Base-by-base conservation (phyloP, 352 stramenopile genomes). In the Pythium brachiatum region DNA sequence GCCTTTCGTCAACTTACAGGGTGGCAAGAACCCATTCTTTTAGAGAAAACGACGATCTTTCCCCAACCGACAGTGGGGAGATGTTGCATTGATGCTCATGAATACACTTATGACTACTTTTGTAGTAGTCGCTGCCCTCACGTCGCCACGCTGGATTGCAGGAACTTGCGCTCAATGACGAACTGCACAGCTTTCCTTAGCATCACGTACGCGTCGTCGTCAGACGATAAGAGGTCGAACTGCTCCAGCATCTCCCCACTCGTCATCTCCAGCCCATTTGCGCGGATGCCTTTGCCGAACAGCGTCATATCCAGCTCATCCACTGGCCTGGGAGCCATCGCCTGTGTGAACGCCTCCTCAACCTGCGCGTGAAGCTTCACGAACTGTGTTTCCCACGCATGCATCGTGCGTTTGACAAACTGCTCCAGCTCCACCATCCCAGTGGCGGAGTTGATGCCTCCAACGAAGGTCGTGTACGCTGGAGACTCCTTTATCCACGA, bases 1-100 rank as follows among this genome's bases (percentile, higher is more conserved):
- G 65, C 70, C 83, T n/a, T 93, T 93, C 54, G 75, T 90, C 44
- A 91, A 90, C 72, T 78, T 93, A 64, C 54, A 66, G 50, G 54
- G 64, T 25, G 62, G 58, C 44, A 74, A 78, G 44, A 83, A 79
- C 62, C 72, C 75, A 20, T 83, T 80, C 63, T 83, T 83, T 60
- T 80, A 70, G 69, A 47, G 25, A 26, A 8, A 21, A 25, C 5
- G 44, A 34, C 44, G 44, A 52, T 27, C 20, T 51, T 63, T 29
- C 41, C 36, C 20, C 23, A 60, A 43, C 29, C 50, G 46, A 58
- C 50, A 53, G 16, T 50, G 38, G 56, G 47, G 31, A 58, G 31
- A 44, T 47, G 32, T 48, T 31, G 25, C 44, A 52, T 52, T 36
- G 31, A 58, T 44, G 31, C 52, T 50, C 43, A 20, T 21, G 9